Evolutionary conservation across 345 rosid genomes (phyloP), one percentile per base, ranked within the genome.

Genomic region (Aquilaria sinensis): DNA sequence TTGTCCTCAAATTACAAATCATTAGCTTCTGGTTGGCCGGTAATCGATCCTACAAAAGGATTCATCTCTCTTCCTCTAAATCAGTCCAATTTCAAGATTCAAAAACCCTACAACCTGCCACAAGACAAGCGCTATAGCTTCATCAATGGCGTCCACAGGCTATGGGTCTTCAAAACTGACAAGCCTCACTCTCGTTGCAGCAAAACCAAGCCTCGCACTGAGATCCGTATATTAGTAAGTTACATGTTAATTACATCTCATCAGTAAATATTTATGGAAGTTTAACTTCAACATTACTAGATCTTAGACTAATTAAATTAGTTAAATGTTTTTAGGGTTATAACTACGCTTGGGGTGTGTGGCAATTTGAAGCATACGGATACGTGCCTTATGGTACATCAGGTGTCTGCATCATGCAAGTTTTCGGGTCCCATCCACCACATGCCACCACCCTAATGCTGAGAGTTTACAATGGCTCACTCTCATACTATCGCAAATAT

Each of bases 321-420:
- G 23, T 23, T 23, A 23, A 23, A 31, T 1, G 2, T 29, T 2
- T 12, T 2, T 31, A 81, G 85, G 85, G 80, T 16, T 60, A 72
- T 31, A 74, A 70, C 56, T 77, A 77, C 55, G 57, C 72, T 0
- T 62, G 71, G 0, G 82, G 80, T 7, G 74, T 72, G 0, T 75
- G 82, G 85, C 82, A 81, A 73, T 77, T 81, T 33, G 80, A 81
- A 65, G 85, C 78, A 29, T 56, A 68, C 5, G 74, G 70, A 8
- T 75, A 67, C 31, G 74, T 81, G 51, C 78, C 82, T 0, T 16
- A 32, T 0, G 78, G 78, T 2, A 77, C 85, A 8, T 37, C 71
- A 0, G 82, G 76, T 1, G 76, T 49, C 5, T 67, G 63, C 66
- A 57, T 73, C 31, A 67, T 78, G 73, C 85, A 81, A 60, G 60